Evolutionary conservation across 768 basidiomycete genomes (phyloP).

Genomic region (Tephrocybe sp.): DNA sequence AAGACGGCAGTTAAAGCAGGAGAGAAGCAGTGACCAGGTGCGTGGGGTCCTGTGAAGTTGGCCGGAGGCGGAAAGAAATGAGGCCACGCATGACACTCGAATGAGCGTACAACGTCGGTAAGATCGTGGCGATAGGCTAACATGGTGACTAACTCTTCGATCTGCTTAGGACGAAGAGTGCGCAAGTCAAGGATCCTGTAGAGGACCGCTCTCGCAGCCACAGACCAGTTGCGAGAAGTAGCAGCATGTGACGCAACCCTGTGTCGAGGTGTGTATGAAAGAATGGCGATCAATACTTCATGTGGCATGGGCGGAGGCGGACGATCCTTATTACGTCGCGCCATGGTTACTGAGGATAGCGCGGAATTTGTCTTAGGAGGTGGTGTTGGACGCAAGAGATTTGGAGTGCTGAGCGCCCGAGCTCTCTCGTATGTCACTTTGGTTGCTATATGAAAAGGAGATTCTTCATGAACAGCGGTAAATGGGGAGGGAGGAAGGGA

Average conservation of each 20-base stretch:
- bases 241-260: constrained; percentile 28
- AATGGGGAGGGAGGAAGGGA: constrained; percentile 38
- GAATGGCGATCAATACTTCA: constrained; percentile 33
- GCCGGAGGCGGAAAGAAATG: constrained; percentile 30
- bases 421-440: constrained; percentile 18
- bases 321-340: constrained; percentile 1
- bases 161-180: constrained; percentile 24
- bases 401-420: constrained; percentile 39
- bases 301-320: constrained; percentile 25
- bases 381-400: constrained; percentile 28
- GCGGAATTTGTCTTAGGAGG: constrained; percentile 19
- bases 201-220: constrained; percentile 30
- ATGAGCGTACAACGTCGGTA: constrained; percentile 37
- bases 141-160: constrained; percentile 35
- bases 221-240: constrained; percentile 33
- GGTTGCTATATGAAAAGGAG: constrained; percentile 12
- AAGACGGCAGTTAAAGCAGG: constrained; percentile 39
- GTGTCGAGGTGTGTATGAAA: constrained; percentile 33
- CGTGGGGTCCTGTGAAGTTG: not conserved
- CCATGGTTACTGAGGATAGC: constrained; percentile 10
- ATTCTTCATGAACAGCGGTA: constrained; percentile 19
- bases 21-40: constrained; percentile 14
- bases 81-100: constrained; percentile 45
- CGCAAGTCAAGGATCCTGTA: constrained; percentile 37
- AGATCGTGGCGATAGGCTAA: constrained; percentile 40